These are phyloP conservation scores for Nasturtium officinale DNA, from an alignment of 345 rosid genomes.

Conservation along the genomic window DNA sequence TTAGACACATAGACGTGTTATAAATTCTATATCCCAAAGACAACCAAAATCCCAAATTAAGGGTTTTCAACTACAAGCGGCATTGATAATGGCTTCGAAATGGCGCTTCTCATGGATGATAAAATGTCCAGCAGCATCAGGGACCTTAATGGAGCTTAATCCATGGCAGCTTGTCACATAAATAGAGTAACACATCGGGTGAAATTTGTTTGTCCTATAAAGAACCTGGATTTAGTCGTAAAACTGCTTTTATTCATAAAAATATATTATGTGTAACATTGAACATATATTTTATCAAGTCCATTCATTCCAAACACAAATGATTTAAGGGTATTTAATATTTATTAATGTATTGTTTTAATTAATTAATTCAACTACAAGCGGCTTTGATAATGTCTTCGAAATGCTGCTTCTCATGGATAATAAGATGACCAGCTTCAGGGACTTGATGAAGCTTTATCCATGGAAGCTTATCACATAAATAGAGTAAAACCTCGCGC, in stretches of 20 bases:
- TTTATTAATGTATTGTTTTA: not conserved
- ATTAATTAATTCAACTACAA: conserved; percentile 27
- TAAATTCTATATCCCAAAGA: no score
- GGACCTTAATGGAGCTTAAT: conserved; percentile 66
- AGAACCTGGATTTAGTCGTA: no score
- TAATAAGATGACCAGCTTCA: conserved; percentile 62
- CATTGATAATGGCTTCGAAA: conserved; percentile 35
- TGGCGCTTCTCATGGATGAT: conserved; percentile 43
- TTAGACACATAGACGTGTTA: no score
- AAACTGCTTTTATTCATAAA: no score
- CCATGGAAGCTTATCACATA: conserved; percentile 68
- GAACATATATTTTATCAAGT: no score
- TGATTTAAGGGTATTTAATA: not conserved
- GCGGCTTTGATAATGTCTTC: conserved; percentile 33
- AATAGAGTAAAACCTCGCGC: conserved; percentile 45
- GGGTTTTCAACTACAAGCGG: conserved; percentile 26
- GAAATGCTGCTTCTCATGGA: conserved; percentile 45
- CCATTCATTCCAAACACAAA: no score
- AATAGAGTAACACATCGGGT: conserved; percentile 45
- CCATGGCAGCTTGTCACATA: conserved; percentile 70
- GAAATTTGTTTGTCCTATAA: conserved; percentile 59
- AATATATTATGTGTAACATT: no score
- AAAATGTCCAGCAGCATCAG: conserved; percentile 61
- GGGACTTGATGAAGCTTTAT: conserved; percentile 66
- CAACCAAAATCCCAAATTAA: not conserved